A percentile compares a stretch with the other conserved stretches of the same genome.
Conservation (phyloP, 169 alveolate genomes). For the Cytauxzoon felis region DNA sequence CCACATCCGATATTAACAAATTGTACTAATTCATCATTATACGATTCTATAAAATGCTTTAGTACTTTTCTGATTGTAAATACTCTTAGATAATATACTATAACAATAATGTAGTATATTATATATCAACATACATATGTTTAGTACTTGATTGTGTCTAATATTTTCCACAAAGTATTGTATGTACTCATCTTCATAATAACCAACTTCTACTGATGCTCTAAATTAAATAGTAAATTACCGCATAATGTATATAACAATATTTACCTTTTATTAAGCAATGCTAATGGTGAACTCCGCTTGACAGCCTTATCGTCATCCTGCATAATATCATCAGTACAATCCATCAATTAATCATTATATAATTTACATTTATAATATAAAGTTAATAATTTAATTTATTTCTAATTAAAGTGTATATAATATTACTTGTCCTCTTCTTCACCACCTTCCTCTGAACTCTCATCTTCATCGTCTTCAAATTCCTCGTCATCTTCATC, state of each 20-base stretch:
- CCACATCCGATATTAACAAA: conserved; percentile 37
- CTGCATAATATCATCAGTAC: no score
- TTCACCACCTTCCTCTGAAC: no score
- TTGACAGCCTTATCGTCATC: no score
- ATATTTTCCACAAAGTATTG: conserved; percentile 1
- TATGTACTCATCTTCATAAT: conserved; percentile 49
- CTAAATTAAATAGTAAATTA: no score
- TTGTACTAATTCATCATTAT: conserved; percentile 15
- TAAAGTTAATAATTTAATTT: no score
- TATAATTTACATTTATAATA: no score
- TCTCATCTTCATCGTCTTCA: conserved; percentile 71
- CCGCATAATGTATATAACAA: no score
- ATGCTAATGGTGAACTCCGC: no score
- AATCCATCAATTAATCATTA: no score
- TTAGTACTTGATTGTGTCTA: conserved; percentile 16
- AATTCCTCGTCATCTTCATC: conserved; percentile 79
- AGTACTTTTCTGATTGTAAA: conserved; percentile 1
- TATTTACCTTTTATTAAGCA: no score
- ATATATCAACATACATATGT: conserved; percentile 27
- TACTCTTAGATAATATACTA: conserved; percentile 28
- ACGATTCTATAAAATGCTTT: conserved; percentile 2
- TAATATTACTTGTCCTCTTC: no score
- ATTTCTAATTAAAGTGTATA: no score
- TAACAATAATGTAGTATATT: background rate
- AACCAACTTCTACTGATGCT: conserved; percentile 36